phyloP scores from a whole-genome alignment of 2,329 filamentous ascomycete genomes.

The Fusarium coicis region DNA sequence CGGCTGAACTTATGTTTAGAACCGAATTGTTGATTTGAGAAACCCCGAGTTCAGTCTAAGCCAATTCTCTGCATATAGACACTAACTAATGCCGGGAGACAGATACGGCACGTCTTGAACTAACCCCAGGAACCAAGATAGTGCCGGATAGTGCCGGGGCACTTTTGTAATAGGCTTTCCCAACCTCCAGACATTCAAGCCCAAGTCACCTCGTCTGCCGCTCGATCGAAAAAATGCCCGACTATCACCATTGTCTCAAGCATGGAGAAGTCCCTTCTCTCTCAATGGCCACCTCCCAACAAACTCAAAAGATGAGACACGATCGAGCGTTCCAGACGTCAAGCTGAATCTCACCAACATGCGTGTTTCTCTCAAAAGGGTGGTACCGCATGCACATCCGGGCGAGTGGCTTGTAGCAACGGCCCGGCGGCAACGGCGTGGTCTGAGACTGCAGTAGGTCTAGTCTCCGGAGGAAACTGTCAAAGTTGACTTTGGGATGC shows the following conservation, averaged over 20 bases:
- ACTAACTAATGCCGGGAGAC: background rate
- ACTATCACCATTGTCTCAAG: background rate
- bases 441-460: background rate
- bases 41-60: background rate
- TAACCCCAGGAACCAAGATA: background rate
- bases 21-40: background rate
- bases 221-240: too few species aligned
- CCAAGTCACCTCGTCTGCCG: background rate
- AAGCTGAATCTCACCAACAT: background rate
- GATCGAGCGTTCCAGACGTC: background rate
- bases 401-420: background rate
- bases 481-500: background rate
- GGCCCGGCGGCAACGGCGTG: conserved; percentile 29
- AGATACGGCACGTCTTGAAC: background rate
- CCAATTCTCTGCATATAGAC: background rate
- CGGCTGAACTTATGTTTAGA: background rate
- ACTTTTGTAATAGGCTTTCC: background rate
- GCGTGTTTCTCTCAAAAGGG: background rate
- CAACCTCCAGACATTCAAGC: background rate
- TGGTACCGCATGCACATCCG: background rate
- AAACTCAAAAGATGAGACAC: background rate
- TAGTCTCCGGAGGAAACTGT: conserved; percentile 6
- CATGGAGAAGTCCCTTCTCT: background rate
- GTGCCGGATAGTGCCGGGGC: background rate
- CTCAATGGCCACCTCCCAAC: background rate